Percentiles rank a stretch among this genome's conserved stretches.
phyloP scores from a whole-genome alignment of 2,329 filamentous ascomycete species.

The Fusarium equiseti region DNA sequence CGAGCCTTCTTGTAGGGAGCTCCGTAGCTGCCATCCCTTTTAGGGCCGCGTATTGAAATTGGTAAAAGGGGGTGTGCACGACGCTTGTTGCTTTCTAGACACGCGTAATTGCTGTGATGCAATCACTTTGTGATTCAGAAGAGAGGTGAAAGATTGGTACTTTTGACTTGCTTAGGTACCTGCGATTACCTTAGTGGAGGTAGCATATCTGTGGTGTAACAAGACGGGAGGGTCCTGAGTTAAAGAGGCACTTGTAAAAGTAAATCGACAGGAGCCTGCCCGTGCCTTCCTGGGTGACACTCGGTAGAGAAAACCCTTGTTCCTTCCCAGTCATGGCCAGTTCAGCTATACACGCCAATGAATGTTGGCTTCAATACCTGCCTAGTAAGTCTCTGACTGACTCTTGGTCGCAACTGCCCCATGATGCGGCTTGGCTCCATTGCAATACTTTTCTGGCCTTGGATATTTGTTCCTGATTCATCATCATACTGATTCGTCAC shows the following conservation, averaged over 20 bases:
- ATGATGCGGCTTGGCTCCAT: background rate
- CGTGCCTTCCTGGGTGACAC: background rate
- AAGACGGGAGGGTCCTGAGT: background rate
- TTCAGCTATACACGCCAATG: constrained; percentile 16
- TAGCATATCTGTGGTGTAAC: background rate
- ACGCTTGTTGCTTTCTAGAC: background rate
- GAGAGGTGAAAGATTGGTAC: background rate
- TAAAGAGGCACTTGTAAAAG: background rate
- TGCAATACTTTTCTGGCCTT: background rate
- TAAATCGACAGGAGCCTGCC: background rate
- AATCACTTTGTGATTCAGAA: background rate
- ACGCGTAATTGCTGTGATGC: constrained; percentile 1
- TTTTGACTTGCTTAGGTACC: background rate
- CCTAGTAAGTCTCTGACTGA: background rate
- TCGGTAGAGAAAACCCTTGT: constrained; percentile 11
- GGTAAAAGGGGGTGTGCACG: constrained; percentile 30
- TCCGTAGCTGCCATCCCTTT: constrained; percentile 11
- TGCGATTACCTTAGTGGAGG: background rate
- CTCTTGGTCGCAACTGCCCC: background rate
- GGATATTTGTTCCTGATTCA: background rate
- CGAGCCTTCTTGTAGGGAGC: constrained; percentile 30
- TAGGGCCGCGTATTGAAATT: constrained; percentile 7
- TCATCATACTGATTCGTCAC: background rate
- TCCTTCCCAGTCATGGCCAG: constrained; percentile 6
- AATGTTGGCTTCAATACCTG: constrained; percentile 5